Base-by-base conservation (phyloP, 768 basidiomycete genomes). In the Rhodotorula sphaerocarpa region DNA sequence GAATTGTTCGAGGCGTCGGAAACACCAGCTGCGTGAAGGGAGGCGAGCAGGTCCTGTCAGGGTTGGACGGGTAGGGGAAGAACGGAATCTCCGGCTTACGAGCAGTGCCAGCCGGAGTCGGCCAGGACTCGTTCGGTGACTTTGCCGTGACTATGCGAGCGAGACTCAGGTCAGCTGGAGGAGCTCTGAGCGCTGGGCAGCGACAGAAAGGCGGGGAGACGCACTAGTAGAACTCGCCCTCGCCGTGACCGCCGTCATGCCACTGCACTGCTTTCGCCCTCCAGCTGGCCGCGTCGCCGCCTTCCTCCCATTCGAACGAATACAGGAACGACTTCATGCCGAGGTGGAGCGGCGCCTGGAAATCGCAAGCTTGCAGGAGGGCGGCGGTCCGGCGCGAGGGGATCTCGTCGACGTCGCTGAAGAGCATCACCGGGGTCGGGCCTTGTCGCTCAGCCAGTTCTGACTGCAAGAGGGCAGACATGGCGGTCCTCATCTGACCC, bases 61-160 rank as follows among this genome's bases (percentile, higher is more conserved):
- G 30, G 54, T 25, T 25, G 36, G 34, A 15, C 5, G 52, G 28
- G 16, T 1, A 25, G n/a, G 30, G 28, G 50, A 34, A 15, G 14
- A n/a, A 31, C 20, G 36, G 23, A 23, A 45, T 39, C 10, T 39
- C 36, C 16, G 36, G 36, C 64, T 45, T 23, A 68, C 70, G 66
- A 69, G 75, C 83, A 84, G 69, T 85, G 83, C 83, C 83, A 85
- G 2, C 83, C 84, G n/a, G 82, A 75, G 71, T 85, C 82, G 27
- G 82, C 81, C 41, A 85, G 79, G 14, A 81, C 74, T 42, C 73
- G 57, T 23, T 67, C 61, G 1, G 65, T 62, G 3, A 67, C 65
- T 28, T 67, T 67, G 34, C 65, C 60, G 45, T 67, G 65, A 1
- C 65, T 61, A 44, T n/a, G n/a, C n/a, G n/a, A n/a, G n/a, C n/a